A percentile compares a stretch with the other conserved stretches of the same genome.
Conservation (phyloP, 257 asterid species). For the Paulownia fortunei region DNA sequence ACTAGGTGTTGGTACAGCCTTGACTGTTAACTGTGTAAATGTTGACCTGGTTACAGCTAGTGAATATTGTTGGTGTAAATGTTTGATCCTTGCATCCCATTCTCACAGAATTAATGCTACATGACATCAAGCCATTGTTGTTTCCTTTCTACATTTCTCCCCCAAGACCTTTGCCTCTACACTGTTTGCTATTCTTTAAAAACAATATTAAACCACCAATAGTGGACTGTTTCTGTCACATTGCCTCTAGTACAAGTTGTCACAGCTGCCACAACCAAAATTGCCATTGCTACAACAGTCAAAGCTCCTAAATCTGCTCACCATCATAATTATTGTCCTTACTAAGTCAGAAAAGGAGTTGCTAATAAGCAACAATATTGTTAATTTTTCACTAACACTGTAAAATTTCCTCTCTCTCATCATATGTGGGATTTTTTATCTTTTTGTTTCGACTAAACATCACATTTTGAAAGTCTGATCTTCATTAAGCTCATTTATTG, state of each 20-base stretch:
- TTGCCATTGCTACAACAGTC: background rate
- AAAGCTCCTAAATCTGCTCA: background rate
- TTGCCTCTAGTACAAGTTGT: background rate
- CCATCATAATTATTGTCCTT: background rate
- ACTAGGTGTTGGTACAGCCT: background rate
- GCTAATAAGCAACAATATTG: background rate
- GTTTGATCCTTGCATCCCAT: background rate
- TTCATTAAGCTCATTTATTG: background rate
- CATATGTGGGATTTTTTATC: background rate
- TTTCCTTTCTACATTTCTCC: background rate
- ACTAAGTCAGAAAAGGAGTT: background rate
- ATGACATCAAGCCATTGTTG: background rate
- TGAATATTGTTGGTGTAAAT: background rate
- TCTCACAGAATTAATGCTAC: background rate
- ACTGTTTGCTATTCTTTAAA: background rate
- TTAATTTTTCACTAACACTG: slow-evolving; percentile 6
- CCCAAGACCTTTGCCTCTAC: background rate
- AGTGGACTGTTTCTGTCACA: background rate
- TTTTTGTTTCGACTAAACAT: too few species aligned
- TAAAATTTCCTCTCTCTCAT: background rate
- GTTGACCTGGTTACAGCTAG: background rate
- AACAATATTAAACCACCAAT: background rate
- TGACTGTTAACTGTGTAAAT: background rate
- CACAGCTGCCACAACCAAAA: background rate
- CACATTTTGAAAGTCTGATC: background rate